These are phyloP conservation scores for Raphanus sativus DNA, from an alignment of 345 rosid genomes.

Conservation along the genomic window DNA sequence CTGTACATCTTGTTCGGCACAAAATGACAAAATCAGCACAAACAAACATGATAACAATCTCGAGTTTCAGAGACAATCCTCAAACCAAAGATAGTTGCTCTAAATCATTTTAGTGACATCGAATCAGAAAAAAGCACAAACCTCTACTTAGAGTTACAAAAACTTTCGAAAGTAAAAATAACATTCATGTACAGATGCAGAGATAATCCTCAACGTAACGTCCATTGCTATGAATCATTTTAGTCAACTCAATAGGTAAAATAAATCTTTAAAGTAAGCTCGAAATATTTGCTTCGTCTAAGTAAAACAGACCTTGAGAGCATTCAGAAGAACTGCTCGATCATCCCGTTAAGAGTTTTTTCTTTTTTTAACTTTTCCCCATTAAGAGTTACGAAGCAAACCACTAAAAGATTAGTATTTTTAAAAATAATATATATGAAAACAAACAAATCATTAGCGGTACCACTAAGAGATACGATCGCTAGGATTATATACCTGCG, in stretches of 20 bases:
- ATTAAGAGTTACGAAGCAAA: conserved; percentile 47
- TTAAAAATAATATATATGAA: too few species aligned
- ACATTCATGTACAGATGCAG: background rate
- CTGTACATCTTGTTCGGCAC: conserved; percentile 50
- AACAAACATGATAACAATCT: background rate
- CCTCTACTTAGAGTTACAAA: background rate
- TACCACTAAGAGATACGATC: background rate
- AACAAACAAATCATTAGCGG: background rate
- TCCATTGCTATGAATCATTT: background rate
- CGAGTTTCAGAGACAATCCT: too few species aligned
- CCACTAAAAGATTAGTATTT: background rate
- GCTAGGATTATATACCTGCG: background rate
- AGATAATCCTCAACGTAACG: background rate
- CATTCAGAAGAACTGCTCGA: conserved; percentile 75
- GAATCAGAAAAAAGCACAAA: too few species aligned
- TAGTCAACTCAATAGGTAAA: background rate
- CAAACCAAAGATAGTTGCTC: too few species aligned
- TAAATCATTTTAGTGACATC: too few species aligned
- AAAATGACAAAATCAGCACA: background rate
- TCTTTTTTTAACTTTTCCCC: conserved; percentile 39
- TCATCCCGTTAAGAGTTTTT: conserved; percentile 59
- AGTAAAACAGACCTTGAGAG: conserved; percentile 60
- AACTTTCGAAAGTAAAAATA: background rate
- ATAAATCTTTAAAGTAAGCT: background rate
- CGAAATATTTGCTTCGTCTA: background rate